Conservation (phyloP, 257 asterid species). For the Salvia splendens region DNA sequence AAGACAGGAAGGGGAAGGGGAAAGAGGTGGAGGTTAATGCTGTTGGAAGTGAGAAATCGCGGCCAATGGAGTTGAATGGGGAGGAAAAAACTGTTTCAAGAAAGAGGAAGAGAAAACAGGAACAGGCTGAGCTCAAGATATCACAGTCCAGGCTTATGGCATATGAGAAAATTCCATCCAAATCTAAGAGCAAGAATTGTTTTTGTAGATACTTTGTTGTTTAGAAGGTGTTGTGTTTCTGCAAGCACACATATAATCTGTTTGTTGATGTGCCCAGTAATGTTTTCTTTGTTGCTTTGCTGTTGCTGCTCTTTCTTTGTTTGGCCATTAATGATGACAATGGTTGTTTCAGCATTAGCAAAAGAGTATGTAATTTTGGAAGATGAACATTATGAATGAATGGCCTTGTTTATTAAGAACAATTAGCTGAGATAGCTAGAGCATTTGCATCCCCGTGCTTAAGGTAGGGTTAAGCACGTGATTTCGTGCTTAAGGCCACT, state of each 20-base stretch:
- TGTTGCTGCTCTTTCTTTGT: background rate
- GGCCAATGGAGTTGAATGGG: constrained; percentile 33
- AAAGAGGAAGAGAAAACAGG: constrained; percentile 49
- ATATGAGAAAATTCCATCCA: constrained; percentile 54
- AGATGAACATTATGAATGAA: background rate
- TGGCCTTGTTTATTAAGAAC: background rate
- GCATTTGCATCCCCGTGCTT: too few species aligned
- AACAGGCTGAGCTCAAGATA: constrained; percentile 55
- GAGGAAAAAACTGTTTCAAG: constrained; percentile 43
- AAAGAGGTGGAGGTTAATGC: constrained; percentile 30
- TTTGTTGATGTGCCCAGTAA: background rate
- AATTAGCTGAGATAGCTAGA: too few species aligned
- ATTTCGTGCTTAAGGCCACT: too few species aligned
- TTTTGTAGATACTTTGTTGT: constrained; percentile 12
- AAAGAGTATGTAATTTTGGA: background rate
- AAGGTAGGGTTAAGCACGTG: too few species aligned
- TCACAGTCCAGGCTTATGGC: constrained; percentile 53
- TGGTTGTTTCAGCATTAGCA: background rate
- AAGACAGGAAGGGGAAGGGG: constrained; percentile 36
- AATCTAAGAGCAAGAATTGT: constrained; percentile 53
- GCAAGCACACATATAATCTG: background rate
- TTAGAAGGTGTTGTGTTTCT: constrained; percentile 1
- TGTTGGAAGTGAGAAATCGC: constrained; percentile 33
- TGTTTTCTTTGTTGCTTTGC: constrained; percentile 1
- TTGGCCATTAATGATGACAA: constrained; percentile 3